Evolutionary conservation across 768 basidiomycete species (phyloP), one percentile per base, ranked within the genome.

Genomic region (Boletales sp.): DNA sequence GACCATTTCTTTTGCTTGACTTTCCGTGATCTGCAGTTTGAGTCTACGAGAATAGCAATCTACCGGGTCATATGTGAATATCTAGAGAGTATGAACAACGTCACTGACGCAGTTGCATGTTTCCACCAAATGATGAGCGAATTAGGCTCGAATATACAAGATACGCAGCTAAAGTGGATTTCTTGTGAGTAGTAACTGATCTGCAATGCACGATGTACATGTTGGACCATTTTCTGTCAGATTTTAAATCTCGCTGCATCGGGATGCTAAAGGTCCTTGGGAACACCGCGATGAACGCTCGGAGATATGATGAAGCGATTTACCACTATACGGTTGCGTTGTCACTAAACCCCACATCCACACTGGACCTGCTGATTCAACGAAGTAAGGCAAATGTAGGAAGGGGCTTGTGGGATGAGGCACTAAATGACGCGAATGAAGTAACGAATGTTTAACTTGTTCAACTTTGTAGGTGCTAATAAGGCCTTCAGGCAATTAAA

Each of bases 401-500:
- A 8, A 43, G 17, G 21, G 34, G 17, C 5, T 19, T 6, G 15
- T 49, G 48, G 48, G 41, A 49, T 21, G 41, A 35, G 36, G 48
- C 48, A 3, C 12, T 42, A 7, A 25, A 42, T 5, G 48, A 49
- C 19, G 41, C 41, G 15, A 30, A 30, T 31, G 25, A 30, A 19
- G 42, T 12, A 15, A 48, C 34, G 56, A 56, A 28, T 28, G 7
- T 34, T 34, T 2, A 34, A 1, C 33, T 34, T 34, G 12, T 31
- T 28, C 15, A 11, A 14, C 5, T 38, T 32, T 19, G 28, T 32
- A n/a, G 28, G 4, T 32, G 17, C 46, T 46, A 5, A 46, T 3
- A 14, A 5, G 5, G 19, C 11, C 10, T 17, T 41, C 9, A 57
- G 56, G 57, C 17, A 6, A 57, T 58, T 19, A 33, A 41, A 9